These are phyloP conservation scores for Blastobotrys americana DNA, from an alignment of 805 yeast species.

Conservation along the genomic window DNA sequence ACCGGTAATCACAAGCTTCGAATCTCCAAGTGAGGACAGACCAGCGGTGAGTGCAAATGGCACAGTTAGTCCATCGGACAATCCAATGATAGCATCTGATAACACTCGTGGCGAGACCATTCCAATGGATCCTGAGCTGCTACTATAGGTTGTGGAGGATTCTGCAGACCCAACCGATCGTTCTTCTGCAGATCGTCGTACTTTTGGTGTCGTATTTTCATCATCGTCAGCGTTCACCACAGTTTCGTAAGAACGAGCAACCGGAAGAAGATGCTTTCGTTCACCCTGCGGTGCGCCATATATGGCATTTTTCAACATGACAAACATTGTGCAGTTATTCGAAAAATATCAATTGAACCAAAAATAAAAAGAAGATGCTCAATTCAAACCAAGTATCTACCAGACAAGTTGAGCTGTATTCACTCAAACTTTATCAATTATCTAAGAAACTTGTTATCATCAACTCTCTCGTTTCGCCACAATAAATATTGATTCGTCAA, in stretches of 20 bases:
- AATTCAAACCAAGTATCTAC: too few relatives aligned
- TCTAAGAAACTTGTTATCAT: too few relatives aligned
- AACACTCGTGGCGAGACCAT: slow-evolving; percentile 69
- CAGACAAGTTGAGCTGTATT: too few relatives aligned
- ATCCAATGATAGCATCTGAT: slow-evolving; percentile 88
- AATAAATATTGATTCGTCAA: too few relatives aligned
- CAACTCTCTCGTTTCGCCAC: too few relatives aligned
- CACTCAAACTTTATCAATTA: too few relatives aligned
- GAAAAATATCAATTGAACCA: too few relatives aligned
- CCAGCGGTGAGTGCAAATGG: slow-evolving; percentile 99
- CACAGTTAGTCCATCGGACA: slow-evolving; percentile 92
- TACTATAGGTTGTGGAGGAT: slow-evolving; percentile 1
- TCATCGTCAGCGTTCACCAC: slow-evolving; percentile 15
- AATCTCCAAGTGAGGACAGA: slow-evolving; percentile 78
- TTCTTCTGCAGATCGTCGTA: slow-evolving; percentile 4
- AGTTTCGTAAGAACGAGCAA: slow-evolving; percentile 20
- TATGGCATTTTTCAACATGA: slow-evolving; percentile 27
- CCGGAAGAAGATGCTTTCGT: slow-evolving; percentile 27
- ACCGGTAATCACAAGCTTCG: slow-evolving; percentile 90
- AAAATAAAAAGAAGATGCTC: too few relatives aligned
- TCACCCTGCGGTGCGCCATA: slow-evolving; percentile 20
- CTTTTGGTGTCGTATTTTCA: background rate
- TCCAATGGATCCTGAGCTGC: slow-evolving; percentile 12
- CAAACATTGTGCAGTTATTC: too few relatives aligned
- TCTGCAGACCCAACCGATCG: slow-evolving; percentile 12